Conservation (phyloP, 2,329 filamentous ascomycete genomes). For the Xylaria sp. region DNA sequence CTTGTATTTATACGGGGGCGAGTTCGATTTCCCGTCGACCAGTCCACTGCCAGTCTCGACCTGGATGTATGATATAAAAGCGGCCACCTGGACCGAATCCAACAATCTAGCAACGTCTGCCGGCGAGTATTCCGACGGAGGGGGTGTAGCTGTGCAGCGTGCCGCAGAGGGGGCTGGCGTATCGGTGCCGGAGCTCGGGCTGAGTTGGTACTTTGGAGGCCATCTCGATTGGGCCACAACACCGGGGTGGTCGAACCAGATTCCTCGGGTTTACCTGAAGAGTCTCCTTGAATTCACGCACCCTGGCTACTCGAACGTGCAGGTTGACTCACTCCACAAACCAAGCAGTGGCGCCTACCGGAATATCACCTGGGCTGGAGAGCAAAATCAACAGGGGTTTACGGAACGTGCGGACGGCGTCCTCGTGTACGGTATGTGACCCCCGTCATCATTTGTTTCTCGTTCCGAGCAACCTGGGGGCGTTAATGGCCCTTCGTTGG, state of each 20-base stretch:
- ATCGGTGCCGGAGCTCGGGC: conserved; percentile 74
- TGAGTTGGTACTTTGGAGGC: conserved; percentile 83
- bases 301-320: conserved; percentile 73
- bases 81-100: conserved; percentile 71
- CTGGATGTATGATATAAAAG: conserved; percentile 75
- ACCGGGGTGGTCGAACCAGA: conserved; percentile 73
- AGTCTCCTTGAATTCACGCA: conserved; percentile 81
- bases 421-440: conserved; percentile 64
- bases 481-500: background rate
- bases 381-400: conserved; percentile 74
- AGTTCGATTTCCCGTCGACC: conserved; percentile 73
- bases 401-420: conserved; percentile 79
- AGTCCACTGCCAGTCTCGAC: conserved; percentile 69
- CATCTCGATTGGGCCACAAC: conserved; percentile 73
- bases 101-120: conserved; percentile 68
- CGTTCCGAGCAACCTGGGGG: background rate
- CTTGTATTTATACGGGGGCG: conserved; percentile 78
- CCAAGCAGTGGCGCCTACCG: conserved; percentile 72
- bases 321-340: conserved; percentile 65
- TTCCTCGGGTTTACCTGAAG: conserved; percentile 75
- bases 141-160: conserved; percentile 69
- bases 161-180: conserved; percentile 79
- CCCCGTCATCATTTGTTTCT: background rate
- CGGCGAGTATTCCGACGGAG: conserved; percentile 70
- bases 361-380: conserved; percentile 78